Percentiles rank a stretch among this genome's conserved stretches.
Evolutionary conservation across 2,329 filamentous ascomycete species (phyloP).

Genomic region (Cladosporium sp.): DNA sequence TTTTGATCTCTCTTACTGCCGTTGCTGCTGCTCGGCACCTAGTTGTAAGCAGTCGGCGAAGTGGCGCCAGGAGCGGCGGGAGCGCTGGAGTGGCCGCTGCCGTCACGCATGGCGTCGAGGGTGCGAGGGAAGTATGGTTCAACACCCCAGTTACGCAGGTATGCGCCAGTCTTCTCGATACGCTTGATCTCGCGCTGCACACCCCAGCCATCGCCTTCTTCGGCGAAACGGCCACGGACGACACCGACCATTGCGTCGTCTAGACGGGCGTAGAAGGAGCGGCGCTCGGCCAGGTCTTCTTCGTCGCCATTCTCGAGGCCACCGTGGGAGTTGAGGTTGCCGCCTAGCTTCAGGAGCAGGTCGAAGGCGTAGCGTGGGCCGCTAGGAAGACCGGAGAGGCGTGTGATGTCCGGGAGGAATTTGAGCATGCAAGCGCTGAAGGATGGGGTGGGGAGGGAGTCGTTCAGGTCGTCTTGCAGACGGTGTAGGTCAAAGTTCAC

Average conservation of each 20-base stretch:
- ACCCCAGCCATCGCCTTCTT: constrained; percentile 50
- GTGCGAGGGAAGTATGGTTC: constrained; percentile 52
- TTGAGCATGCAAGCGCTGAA: constrained; percentile 53
- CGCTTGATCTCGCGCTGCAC: constrained; percentile 51
- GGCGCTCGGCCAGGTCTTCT: constrained; percentile 45
- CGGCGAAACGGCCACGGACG: constrained; percentile 45
- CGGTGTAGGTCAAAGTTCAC: constrained; percentile 55
- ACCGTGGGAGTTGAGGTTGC: constrained; percentile 53
- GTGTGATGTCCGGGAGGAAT: constrained; percentile 51
- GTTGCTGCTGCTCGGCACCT: neutral
- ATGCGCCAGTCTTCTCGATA: constrained; percentile 52
- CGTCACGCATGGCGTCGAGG: constrained; percentile 45
- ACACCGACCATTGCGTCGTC: constrained; percentile 51
- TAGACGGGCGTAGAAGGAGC: constrained; percentile 47
- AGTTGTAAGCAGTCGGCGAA: constrained; percentile 3
- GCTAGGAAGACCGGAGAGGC: constrained; percentile 44
- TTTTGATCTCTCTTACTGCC: neutral
- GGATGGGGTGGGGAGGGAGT: constrained; percentile 49
- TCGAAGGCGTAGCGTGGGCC: constrained; percentile 51
- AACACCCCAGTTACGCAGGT: constrained; percentile 49
- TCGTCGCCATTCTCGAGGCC: constrained; percentile 47
- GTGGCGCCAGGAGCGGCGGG: constrained; percentile 1
- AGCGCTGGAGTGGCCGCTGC: constrained; percentile 18
- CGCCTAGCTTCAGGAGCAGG: constrained; percentile 52
- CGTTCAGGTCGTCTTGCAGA: constrained; percentile 53